Evolutionary conservation across 306 rosid genomes (phyloP), one percentile per base, ranked within the genome.

Genomic region (Fragaria nilgerrensis): DNA sequence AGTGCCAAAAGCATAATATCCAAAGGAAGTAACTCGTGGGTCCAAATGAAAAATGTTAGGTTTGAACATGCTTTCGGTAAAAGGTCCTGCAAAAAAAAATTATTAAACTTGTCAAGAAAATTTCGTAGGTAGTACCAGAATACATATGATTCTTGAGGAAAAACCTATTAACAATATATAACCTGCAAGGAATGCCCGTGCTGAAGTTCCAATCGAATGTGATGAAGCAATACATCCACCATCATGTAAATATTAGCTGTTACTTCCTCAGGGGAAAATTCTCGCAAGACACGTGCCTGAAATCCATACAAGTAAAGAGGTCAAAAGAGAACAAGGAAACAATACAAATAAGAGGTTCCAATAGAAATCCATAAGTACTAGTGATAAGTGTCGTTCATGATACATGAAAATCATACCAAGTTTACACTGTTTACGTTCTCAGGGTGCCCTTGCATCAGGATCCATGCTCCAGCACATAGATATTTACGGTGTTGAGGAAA

Each of bases 401-500:
- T 50, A 65, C 69, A 67, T 14, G 52, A 49, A 79, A 68, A 76
- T 44, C 52, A 47, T 90, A 95, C 99, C 97, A 95, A 88, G 87
- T 89, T 90, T 71, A 81, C 86, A 43, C 92, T 84, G 87, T 90
- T 92, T 69, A 95, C 92, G 73, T 82, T 92, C 83, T 95, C 97
- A 44, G 90, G 89, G 83, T 86, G 97, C 58, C 99, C 97, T 77
- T 92, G 94, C 99, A 92, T 92, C 73, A 95, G 86, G 79, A 87
- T 89, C 97, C 97, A 95, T 25, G 97, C 97, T 82, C 97, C 99
- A 78, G 99, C 97, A 88, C 99, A 95, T 75, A 95, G 79, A 87
- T 89, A 89, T 75, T 86, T 87, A 68, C 97, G 89, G 78, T 95
- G 99, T 82, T 75, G 85, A 49, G 86, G 87, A 86, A 90, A 90